phyloP scores from a whole-genome alignment of 106 monocot species.

The Dendrobium officinale region DNA sequence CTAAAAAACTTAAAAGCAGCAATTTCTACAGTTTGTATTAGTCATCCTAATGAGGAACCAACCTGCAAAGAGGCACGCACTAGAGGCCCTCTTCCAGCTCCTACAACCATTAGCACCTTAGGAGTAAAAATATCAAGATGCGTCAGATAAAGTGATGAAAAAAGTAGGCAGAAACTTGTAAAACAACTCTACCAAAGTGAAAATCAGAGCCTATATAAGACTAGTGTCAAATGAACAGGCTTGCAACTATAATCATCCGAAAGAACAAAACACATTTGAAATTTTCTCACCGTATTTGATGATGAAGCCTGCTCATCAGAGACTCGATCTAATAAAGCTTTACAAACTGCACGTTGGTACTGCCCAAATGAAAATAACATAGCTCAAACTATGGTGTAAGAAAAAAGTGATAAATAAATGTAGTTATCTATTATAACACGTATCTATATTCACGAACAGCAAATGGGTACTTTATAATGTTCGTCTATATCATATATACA shows the following conservation, averaged over 20 bases:
- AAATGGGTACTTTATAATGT: not conserved
- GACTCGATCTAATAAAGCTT: conserved; percentile 81
- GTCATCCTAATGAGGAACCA: not conserved
- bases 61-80: conserved; percentile 99
- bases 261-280: not conserved
- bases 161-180: not conserved
- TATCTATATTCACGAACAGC: not conserved
- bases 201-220: not conserved
- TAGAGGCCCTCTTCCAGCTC: conserved; percentile 93
- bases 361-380: conserved; percentile 19
- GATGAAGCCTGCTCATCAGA: conserved; percentile 56
- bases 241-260: not conserved
- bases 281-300: conserved; percentile 38
- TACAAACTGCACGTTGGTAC: conserved; percentile 83
- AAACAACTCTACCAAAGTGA: not conserved
- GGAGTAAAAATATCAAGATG: not conserved
- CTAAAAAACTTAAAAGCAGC: not conserved
- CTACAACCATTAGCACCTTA: conserved; percentile 98
- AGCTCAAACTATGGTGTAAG: not conserved
- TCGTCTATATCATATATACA: not conserved
- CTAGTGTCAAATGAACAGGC: not conserved
- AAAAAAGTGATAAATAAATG: not conserved
- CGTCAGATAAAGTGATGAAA: not conserved
- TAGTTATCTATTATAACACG: conserved; percentile 5
- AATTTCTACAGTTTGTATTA: not conserved